Base-by-base conservation (phyloP, 1,284 basidiomycete species). In the Ganoderma sinense region DNA sequence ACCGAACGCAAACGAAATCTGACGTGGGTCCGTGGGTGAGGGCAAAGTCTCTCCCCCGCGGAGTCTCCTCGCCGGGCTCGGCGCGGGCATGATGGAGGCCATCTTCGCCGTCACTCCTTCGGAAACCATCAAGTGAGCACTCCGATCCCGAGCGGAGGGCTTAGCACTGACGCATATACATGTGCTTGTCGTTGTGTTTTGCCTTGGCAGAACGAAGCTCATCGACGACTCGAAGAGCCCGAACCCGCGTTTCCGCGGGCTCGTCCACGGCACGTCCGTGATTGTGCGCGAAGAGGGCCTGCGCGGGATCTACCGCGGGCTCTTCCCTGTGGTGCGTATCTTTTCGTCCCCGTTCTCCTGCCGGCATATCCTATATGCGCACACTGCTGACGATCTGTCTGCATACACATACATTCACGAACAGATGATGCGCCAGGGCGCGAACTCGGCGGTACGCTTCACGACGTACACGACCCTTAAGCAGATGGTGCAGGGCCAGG, bases 361-460 rank as follows among this genome's bases (percentile, higher is more conserved):
- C 56, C 7, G 14, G 20, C 40, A n/a, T 23, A 41, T 31, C 48
- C 6, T 43, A n/a, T 48, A 36, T 39, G 31, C 56, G 56, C 2
- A 1, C 11, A 26, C 0, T 33, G 66, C n/a, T 45, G 43, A 61
- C 40, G 36, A 4, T 29, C 16, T 31, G 18, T 61, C 2, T 0
- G 31, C 31, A 26, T n/a, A 18, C 76, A 11, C 10, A 20, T n/a
- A 97, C 18, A 16, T 33, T 3, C 33, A 33, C 76, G 6, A 4
- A 11, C 36, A 97, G 95, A 96, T 98, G 91, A 94, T 98, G 88
- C 91, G 97, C 51, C 97, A 99, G 89, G 97, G 97, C 26, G 97
- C 97, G 45, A 99, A 99, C 81, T 98, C 96, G 11, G 96, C 97
- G 16, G 91, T 99, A 41, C 89, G 97, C n/a, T 99, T 99, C 83